Evolutionary conservation across 176 grass and related monocot species (phyloP).

Genomic region (Avena insularis): DNA sequence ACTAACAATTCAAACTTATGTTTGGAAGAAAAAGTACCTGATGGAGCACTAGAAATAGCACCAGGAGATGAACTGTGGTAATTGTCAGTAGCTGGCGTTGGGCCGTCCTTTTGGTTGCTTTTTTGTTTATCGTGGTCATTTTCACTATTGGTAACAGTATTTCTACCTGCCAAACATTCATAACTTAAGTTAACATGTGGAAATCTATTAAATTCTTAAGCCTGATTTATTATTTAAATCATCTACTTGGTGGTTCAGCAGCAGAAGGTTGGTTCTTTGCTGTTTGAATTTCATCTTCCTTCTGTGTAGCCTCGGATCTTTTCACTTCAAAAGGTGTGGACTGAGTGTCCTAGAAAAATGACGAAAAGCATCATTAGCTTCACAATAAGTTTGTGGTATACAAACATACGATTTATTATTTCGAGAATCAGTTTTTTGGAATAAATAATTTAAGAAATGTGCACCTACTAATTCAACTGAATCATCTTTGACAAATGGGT

Average conservation of each 20-base stretch:
- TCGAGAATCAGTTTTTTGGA: neutral
- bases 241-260: conserved; percentile 42
- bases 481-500: conserved; percentile 92
- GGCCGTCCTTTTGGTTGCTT: conserved; percentile 40
- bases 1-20: neutral
- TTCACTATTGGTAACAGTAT: conserved; percentile 37
- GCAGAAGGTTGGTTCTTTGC: conserved; percentile 44
- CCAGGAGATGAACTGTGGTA: conserved; percentile 40
- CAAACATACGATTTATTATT: conserved; percentile 10
- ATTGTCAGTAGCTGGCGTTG: conserved; percentile 28
- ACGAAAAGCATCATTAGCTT: conserved; percentile 13
- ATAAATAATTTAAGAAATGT: conserved; percentile 22
- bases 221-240: neutral
- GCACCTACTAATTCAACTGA: conserved; percentile 49
- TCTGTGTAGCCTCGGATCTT: conserved; percentile 36
- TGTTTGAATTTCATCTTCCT: conserved; percentile 42
- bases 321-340: conserved; percentile 45
- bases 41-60: conserved; percentile 39
- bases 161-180: conserved; percentile 52
- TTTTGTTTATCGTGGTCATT: conserved; percentile 31
- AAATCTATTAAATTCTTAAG: neutral
- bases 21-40: conserved; percentile 45
- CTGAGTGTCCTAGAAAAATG: conserved; percentile 40
- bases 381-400: conserved; percentile 1
- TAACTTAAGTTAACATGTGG: conserved; percentile 19